These are phyloP conservation scores for Clarireedia paspali DNA, from an alignment of 2,329 filamentous ascomycete species.

Conservation along the genomic window DNA sequence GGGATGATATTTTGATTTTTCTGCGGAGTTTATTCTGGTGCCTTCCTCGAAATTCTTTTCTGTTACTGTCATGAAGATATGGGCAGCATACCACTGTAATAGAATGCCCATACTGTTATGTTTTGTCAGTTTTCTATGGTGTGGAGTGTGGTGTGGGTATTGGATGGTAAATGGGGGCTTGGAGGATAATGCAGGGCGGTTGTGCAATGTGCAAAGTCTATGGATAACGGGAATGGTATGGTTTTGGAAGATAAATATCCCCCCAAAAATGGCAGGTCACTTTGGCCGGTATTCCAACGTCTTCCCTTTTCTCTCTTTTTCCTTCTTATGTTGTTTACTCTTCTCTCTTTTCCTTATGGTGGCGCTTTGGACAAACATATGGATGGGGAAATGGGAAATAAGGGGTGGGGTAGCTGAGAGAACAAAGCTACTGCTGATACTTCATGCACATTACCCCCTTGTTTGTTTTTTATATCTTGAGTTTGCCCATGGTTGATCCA, in stretches of 20 bases:
- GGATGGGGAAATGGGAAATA: no score
- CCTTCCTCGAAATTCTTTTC: neutral
- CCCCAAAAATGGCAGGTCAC: neutral
- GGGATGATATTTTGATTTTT: slow-evolving; percentile 12
- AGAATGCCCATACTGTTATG: slow-evolving; percentile 21
- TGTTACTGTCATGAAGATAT: slow-evolving; percentile 11
- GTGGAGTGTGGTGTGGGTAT: neutral
- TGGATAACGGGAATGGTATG: neutral
- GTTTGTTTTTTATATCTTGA: no score
- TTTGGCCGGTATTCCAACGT: neutral
- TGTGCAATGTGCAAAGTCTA: slow-evolving; percentile 1
- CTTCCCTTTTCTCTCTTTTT: neutral
- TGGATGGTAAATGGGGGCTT: neutral
- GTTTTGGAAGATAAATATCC: neutral
- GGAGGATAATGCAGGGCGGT: neutral
- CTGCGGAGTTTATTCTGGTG: neutral
- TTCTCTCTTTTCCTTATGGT: neutral
- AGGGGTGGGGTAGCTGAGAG: no score
- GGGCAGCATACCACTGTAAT: slow-evolving; percentile 22
- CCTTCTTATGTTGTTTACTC: neutral
- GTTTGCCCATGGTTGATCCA: no score
- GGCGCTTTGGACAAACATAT: no score
- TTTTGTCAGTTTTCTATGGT: slow-evolving; percentile 1
- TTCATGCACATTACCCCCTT: no score
- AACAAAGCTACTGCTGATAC: no score